Conservation (phyloP, 2,329 filamentous ascomycete genomes). For the Tolypocladium cylindrosporum region DNA sequence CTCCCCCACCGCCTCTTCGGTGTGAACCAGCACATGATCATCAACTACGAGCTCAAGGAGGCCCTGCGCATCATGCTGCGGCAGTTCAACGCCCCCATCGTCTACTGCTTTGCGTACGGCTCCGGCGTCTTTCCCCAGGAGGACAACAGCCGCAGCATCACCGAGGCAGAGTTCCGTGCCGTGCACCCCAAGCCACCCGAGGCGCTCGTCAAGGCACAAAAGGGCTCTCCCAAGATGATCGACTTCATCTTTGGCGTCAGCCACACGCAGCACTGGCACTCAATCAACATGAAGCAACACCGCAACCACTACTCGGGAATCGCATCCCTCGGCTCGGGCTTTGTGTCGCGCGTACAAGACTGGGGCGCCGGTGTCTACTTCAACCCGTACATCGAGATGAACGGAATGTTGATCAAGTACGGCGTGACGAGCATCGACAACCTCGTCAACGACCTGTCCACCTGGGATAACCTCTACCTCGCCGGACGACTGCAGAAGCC, state of each 20-base stretch:
- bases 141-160: conserved; percentile 39
- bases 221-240: conserved; percentile 88
- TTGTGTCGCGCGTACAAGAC: conserved; percentile 80
- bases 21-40: conserved; percentile 91
- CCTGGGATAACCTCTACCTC: conserved; percentile 94
- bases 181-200: conserved; percentile 75
- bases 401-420: conserved; percentile 95
- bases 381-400: conserved; percentile 89
- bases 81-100: conserved; percentile 85
- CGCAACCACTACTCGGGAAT: conserved; percentile 86
- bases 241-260: conserved; percentile 97
- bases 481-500: conserved; percentile 94
- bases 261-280: conserved; percentile 94
- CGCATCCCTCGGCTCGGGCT: conserved; percentile 71
- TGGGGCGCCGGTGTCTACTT: conserved; percentile 96
- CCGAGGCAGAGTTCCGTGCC: conserved; percentile 46
- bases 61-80: conserved; percentile 77
- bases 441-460: conserved; percentile 71
- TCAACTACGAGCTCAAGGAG: conserved; percentile 93
- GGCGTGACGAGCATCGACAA: conserved; percentile 93
- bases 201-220: conserved; percentile 75
- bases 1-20: conserved; percentile 56
- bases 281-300: conserved; percentile 79
- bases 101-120: conserved; percentile 95
- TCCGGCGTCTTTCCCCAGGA: conserved; percentile 88